Conservation (phyloP, 257 asterid genomes). For the Gynochthodes officinalis region DNA sequence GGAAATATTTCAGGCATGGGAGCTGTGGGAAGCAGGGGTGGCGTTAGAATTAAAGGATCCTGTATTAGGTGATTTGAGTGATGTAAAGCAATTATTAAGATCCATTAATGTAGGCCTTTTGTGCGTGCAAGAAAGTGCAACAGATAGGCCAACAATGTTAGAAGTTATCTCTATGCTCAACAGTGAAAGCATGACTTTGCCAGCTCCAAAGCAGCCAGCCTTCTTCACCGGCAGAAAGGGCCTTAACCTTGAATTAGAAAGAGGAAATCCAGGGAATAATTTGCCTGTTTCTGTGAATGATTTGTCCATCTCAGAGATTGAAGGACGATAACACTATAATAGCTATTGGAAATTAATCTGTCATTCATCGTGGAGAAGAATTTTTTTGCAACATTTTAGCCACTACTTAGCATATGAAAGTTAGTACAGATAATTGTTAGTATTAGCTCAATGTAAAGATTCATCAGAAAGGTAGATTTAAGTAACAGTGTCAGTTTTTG, state of each 20-base stretch:
- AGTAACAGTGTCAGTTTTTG: too few species aligned
- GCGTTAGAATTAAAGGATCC: conserved; percentile 43
- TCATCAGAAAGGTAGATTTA: too few species aligned
- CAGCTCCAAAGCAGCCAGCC: conserved; percentile 38
- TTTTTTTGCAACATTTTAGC: too few species aligned
- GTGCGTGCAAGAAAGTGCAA: conserved; percentile 47
- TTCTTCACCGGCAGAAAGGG: conserved; percentile 34
- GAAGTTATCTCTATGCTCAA: conserved; percentile 45
- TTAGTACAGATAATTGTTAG: too few species aligned
- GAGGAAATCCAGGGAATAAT: conserved; percentile 6
- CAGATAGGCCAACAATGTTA: conserved; percentile 44
- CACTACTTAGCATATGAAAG: too few species aligned
- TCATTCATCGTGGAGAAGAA: too few species aligned
- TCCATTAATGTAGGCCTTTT: conserved; percentile 46
- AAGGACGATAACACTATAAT: conserved; percentile 1
- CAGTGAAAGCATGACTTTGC: conserved; percentile 28
- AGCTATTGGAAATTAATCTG: too few species aligned
- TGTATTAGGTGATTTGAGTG: conserved; percentile 27
- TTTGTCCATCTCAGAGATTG: conserved; percentile 12
- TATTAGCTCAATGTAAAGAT: too few species aligned
- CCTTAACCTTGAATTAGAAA: conserved; percentile 1
- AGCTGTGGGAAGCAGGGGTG: conserved; percentile 37
- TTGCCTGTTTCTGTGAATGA: conserved; percentile 8
- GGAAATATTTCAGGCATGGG: conserved; percentile 48
- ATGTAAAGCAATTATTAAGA: conserved; percentile 28